Conservation (phyloP, 139 green algal genomes). For the Chlamydomonas sphaeroides region DNA sequence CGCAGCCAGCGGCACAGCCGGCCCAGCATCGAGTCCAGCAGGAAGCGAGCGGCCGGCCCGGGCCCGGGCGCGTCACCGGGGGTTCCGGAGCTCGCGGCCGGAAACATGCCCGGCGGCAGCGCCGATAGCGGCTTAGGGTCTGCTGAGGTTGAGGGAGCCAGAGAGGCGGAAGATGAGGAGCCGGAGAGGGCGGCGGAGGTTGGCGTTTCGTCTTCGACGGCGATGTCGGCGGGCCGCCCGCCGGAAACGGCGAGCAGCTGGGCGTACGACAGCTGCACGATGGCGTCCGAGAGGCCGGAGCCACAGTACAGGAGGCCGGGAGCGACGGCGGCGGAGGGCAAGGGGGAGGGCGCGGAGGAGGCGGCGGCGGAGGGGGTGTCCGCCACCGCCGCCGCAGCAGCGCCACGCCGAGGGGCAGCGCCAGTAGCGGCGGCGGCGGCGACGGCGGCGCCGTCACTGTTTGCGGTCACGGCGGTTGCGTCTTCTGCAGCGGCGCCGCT, state of each 20-base stretch:
- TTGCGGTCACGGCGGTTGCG: too few species aligned
- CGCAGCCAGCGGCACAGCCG: conserved; percentile 66
- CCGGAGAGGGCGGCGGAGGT: not conserved
- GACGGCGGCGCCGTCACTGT: too few species aligned
- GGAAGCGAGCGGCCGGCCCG: conserved; percentile 42
- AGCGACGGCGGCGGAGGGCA: not conserved
- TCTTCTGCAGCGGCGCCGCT: too few species aligned
- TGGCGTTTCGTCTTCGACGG: not conserved
- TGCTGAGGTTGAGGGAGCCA: not conserved
- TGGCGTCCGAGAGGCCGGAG: not conserved
- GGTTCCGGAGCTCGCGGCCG: not conserved
- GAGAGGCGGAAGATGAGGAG: not conserved
- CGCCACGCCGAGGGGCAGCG: too few species aligned
- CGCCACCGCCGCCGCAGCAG: too few species aligned
- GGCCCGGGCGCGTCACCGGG: too few species aligned
- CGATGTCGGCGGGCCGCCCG: conserved; percentile 44
- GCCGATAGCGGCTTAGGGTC: not conserved
- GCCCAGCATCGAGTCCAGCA: conserved; percentile 69
- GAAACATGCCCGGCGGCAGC: not conserved
- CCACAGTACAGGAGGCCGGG: conserved; percentile 25
- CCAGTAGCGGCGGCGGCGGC: too few species aligned
- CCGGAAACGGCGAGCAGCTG: conserved; percentile 43
- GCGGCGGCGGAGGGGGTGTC: too few species aligned
- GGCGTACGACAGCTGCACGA: conserved; percentile 25
- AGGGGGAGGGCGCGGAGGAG: not conserved